Percentiles rank a stretch among this genome's conserved stretches.
Conservation (phyloP, 352 stramenopile species). For the Blastocystis sp. region DNA sequence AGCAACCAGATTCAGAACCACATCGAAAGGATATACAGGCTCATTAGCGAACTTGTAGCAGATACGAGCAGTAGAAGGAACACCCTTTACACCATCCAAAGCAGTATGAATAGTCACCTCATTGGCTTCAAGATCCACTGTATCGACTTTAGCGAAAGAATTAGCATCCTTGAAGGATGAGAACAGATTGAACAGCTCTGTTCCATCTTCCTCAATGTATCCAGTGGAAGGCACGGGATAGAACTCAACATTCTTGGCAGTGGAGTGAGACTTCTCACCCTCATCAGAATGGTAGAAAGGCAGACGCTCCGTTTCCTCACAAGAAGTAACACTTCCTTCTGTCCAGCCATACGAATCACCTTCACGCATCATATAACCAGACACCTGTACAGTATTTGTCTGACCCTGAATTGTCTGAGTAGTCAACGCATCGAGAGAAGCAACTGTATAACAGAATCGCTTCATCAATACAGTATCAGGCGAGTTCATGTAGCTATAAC, state of each 20-base stretch:
- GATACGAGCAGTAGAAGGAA: not conserved
- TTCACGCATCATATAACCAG: slow-evolving; percentile 34
- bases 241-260: not conserved
- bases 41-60: slow-evolving; percentile 57
- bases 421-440: not conserved
- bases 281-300: not conserved
- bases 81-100: not conserved
- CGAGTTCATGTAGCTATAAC: slow-evolving; percentile 26
- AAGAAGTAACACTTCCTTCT: not conserved
- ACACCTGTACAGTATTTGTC: not conserved
- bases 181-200: slow-evolving; percentile 50
- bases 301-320: not conserved
- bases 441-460: not conserved
- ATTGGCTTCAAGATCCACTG: not conserved
- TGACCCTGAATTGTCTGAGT: not conserved
- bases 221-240: not conserved
- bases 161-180: slow-evolving; percentile 43
- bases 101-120: not conserved
- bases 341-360: slow-evolving; percentile 36
- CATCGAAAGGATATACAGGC: slow-evolving; percentile 31
- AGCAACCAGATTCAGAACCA: slow-evolving; percentile 6
- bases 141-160: not conserved
- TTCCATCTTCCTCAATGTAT: slow-evolving; percentile 51
- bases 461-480: not conserved
- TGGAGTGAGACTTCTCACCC: not conserved